Conservation (phyloP, 805 yeast genomes). For the Sugiyamaella americana region DNA sequence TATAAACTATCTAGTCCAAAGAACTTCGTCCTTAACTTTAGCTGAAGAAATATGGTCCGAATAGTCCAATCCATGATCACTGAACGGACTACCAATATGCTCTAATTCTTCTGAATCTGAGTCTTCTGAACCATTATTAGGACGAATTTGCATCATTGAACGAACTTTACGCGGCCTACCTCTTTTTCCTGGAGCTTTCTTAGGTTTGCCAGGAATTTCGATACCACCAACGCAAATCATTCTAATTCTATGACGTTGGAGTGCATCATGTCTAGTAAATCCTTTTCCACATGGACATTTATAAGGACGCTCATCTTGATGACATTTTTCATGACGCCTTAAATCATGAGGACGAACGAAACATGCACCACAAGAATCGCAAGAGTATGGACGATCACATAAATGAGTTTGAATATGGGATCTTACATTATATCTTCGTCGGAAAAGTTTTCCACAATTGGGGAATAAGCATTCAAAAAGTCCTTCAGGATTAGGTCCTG, state of each 20-base stretch:
- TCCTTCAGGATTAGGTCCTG: slow-evolving; percentile 70
- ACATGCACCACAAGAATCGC: slow-evolving; percentile 67
- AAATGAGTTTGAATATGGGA: slow-evolving; percentile 96
- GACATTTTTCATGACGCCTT: slow-evolving; percentile 83
- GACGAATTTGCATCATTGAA: slow-evolving; percentile 10
- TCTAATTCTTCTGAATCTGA: slow-evolving; percentile 15
- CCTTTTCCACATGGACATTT: slow-evolving; percentile 91
- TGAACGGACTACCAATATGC: slow-evolving; percentile 11
- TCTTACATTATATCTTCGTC: slow-evolving; percentile 84
- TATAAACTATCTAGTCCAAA: slow-evolving; percentile 9
- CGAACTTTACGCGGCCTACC: slow-evolving; percentile 33
- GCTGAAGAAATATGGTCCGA: slow-evolving; percentile 4
- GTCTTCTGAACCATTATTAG: background rate
- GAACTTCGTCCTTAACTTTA: slow-evolving; percentile 1
- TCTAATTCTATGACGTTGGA: slow-evolving; percentile 71
- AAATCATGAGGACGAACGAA: slow-evolving; percentile 96
- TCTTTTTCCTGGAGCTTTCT: slow-evolving; percentile 32
- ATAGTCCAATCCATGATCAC: slow-evolving; percentile 12
- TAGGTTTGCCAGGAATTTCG: slow-evolving; percentile 27
- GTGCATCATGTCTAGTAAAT: slow-evolving; percentile 84
- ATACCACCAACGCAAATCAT: slow-evolving; percentile 79
- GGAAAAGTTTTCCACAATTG: slow-evolving; percentile 75
- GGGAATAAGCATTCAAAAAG: slow-evolving; percentile 69
- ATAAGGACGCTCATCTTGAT: slow-evolving; percentile 59
- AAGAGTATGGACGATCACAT: slow-evolving; percentile 86